Base-by-base conservation (phyloP, 768 basidiomycete species). In the Amanita subjunquillea region DNA sequence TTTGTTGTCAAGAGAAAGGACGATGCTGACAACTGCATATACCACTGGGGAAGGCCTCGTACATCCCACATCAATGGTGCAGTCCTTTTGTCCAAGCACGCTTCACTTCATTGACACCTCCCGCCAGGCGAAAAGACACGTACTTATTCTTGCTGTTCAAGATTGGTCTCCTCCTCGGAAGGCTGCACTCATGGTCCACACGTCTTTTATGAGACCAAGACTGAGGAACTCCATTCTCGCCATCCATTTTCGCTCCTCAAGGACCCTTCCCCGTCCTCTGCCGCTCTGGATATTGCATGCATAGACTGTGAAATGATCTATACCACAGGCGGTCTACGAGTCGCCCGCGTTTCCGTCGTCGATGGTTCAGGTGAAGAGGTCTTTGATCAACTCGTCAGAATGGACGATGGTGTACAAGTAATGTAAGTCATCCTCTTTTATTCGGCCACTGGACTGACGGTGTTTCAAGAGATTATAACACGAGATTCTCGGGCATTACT, bases 221-320 rank as follows among this genome's bases (percentile, higher is more conserved):
- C 79, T 4, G 72, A 72, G 39, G 74, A 76, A 12, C 73, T 95
- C 5, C 92, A 95, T 64, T 63, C 75, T 4, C 81, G 91, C 15
- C 81, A 90, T 52, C 66, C 85, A 0, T 96, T 93, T 67, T 80
- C 91, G 42, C 66, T 60, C 49, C 63, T 71, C 46, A 62, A 61
- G 9, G 54, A 67, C 4, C 54, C 68, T 6, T 56, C 65, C 40
- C 30, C 60, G 9, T 42, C 57, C 13, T 61, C 56, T 17, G 59
- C 60, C 1, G 71, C 77, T 1, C 68, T 91, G 42, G 88, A 93
- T 53, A 78, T 97, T 3, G 88, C 84, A 4, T 91, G 91, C 0
- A 72, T 98, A 47, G 96, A 99, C 65, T 98, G 96, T 62, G 96
- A 99, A 67, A 92, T 98, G 89, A 75, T 97, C 7, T 92, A 94